Evolutionary conservation across 2,329 filamentous ascomycete species (phyloP).

Genomic region (Alternaria sp.): DNA sequence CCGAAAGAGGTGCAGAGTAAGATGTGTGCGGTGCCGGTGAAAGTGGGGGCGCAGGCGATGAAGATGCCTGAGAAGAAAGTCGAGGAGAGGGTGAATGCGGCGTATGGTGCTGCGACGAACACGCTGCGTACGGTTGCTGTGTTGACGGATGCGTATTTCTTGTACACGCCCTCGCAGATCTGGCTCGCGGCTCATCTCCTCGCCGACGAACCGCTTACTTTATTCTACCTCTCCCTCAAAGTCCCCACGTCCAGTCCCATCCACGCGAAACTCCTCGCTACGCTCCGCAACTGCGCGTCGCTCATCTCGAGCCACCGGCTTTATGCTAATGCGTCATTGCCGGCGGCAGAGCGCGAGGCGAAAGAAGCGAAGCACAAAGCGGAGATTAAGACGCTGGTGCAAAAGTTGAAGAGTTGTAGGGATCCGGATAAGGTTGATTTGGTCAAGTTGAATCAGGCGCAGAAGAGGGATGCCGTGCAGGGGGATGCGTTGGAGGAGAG

Average conservation of each 20-base stretch:
- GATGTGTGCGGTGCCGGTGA: slow-evolving; percentile 37
- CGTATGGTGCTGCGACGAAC: slow-evolving; percentile 72
- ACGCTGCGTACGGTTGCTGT: slow-evolving; percentile 70
- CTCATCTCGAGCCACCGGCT: slow-evolving; percentile 46
- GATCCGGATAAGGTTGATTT: slow-evolving; percentile 78
- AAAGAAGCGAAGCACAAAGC: slow-evolving; percentile 58
- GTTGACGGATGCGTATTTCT: slow-evolving; percentile 94
- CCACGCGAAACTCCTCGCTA: slow-evolving; percentile 46
- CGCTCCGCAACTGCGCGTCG: slow-evolving; percentile 49
- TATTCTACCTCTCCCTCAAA: slow-evolving; percentile 56
- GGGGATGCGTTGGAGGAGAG: slow-evolving; percentile 48
- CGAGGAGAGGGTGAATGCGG: slow-evolving; percentile 61
- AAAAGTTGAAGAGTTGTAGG: slow-evolving; percentile 74
- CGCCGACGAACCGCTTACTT: slow-evolving; percentile 69
- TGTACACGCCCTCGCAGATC: slow-evolving; percentile 93
- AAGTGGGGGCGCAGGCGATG: slow-evolving; percentile 17
- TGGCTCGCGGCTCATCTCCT: slow-evolving; percentile 82
- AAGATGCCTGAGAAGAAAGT: slow-evolving; percentile 30
- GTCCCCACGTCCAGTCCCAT: slow-evolving; percentile 40
- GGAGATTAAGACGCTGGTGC: slow-evolving; percentile 58
- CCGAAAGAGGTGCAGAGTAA: slow-evolving; percentile 34
- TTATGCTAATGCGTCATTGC: slow-evolving; percentile 20
- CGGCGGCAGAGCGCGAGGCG: slow-evolving; percentile 37
- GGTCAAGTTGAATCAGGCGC: slow-evolving; percentile 70
- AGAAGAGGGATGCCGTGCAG: slow-evolving; percentile 55